Conservation (phyloP, 768 basidiomycete species). For the Heimioporus sp. region DNA sequence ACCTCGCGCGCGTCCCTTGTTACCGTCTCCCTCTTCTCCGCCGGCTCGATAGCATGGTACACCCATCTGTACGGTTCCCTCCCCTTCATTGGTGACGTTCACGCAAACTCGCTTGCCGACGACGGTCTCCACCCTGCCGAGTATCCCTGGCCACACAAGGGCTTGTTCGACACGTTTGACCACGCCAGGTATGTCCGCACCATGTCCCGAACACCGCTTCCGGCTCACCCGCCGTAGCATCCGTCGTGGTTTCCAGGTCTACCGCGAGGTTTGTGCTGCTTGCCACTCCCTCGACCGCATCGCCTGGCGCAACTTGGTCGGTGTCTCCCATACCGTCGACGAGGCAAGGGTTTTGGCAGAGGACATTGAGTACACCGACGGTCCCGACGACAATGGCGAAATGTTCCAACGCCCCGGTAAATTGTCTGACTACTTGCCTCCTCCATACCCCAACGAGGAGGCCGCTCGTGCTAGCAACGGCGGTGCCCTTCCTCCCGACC, state of each 20-base stretch:
- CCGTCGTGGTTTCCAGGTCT: constrained; percentile 94
- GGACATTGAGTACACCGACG: constrained; percentile 95
- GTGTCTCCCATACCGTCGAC: constrained; percentile 93
- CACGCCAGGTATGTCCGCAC: constrained; percentile 77
- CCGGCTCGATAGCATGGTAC: constrained; percentile 95
- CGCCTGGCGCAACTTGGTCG: constrained; percentile 99
- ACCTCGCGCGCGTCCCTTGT: constrained; percentile 73
- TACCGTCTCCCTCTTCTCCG: constrained; percentile 73
- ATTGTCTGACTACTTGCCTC: constrained; percentile 94
- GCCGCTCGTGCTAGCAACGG: constrained; percentile 92
- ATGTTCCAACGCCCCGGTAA: constrained; percentile 99
- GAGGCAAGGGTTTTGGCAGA: constrained; percentile 91
- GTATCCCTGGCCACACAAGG: constrained; percentile 93
- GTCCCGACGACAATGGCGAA: constrained; percentile 91
- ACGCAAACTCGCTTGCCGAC: constrained; percentile 89
- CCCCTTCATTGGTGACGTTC: constrained; percentile 88
- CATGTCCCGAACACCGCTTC: constrained; percentile 4
- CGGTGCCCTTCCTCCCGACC: constrained; percentile 95
- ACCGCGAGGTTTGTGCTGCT: constrained; percentile 98
- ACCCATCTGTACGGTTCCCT: constrained; percentile 88
- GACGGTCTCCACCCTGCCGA: constrained; percentile 87
- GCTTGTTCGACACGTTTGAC: constrained; percentile 88
- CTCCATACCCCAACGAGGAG: constrained; percentile 96
- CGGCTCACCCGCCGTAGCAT: constrained; percentile 52
- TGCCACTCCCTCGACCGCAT: constrained; percentile 99